These are phyloP conservation scores for Oryza longistaminata DNA, from an alignment of 176 grass and related monocot species.

Conservation along the genomic window DNA sequence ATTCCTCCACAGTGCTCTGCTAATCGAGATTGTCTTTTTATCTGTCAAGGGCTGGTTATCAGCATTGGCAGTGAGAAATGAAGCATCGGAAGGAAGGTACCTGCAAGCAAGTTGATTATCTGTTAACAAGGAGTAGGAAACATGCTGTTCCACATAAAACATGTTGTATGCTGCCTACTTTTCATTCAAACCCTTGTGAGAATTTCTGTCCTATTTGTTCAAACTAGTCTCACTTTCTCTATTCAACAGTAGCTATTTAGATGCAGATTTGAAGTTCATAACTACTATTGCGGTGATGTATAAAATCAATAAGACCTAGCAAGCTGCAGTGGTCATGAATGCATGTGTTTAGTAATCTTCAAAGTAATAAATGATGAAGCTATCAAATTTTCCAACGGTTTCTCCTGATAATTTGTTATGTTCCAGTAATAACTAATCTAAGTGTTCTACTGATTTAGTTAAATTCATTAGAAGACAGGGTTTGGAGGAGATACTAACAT, in stretches of 20 bases:
- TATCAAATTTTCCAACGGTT: neutral
- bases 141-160: too few relatives aligned
- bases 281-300: too few relatives aligned
- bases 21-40: constrained; percentile 16
- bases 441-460: neutral
- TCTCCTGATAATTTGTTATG: neutral
- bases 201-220: neutral
- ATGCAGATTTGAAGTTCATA: too few relatives aligned
- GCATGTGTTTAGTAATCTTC: neutral
- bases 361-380: neutral
- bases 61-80: constrained; percentile 23
- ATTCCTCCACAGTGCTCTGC: neutral
- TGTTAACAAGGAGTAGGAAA: too few relatives aligned
- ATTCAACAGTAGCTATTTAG: neutral
- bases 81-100: constrained; percentile 51
- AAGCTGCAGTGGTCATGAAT: neutral
- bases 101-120: constrained; percentile 28
- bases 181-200: neutral
- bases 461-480: neutral
- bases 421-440: neutral
- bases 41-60: neutral
- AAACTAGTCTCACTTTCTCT: neutral
- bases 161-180: too few relatives aligned
- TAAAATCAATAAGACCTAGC: too few relatives aligned
- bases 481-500: constrained; percentile 55